Evolutionary conservation across 1,284 basidiomycete species (phyloP).

Genomic region (Ustilago trichophora): DNA sequence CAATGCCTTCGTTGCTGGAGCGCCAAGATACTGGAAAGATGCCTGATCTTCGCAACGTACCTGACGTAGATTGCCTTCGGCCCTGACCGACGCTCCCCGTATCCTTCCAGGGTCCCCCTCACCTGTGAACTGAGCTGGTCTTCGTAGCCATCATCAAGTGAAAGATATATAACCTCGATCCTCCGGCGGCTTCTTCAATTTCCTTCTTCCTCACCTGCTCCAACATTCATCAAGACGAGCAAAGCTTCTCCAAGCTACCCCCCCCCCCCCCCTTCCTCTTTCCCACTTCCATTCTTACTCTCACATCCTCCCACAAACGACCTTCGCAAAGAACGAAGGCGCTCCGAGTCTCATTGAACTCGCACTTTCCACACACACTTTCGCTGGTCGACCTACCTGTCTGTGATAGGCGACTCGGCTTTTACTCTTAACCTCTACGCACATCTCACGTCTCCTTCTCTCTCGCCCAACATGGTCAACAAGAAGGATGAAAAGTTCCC

Average conservation of each 20-base stretch:
- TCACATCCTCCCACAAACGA: too few relatives aligned
- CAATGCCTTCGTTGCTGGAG: background rate
- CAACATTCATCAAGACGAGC: conserved; percentile 5
- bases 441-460: background rate
- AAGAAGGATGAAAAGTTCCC: conserved; percentile 42
- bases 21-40: too few relatives aligned
- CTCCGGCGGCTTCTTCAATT: conserved; percentile 40
- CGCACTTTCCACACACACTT: background rate
- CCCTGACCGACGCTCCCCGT: conserved; percentile 20
- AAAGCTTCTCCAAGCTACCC: background rate
- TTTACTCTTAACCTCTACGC: background rate
- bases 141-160: background rate
- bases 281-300: too few relatives aligned
- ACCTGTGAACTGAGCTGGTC: background rate
- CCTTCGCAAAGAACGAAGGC: background rate
- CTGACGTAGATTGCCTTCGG: conserved; percentile 22
- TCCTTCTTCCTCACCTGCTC: conserved; percentile 18
- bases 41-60: conserved; percentile 7
- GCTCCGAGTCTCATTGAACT: background rate
- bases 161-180: conserved; percentile 31
- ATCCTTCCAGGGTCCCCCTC: conserved; percentile 1
- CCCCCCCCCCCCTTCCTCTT: background rate
- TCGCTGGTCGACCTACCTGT: conserved; percentile 33
- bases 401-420: conserved; percentile 32
- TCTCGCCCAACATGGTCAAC: conserved; percentile 27